Evolutionary conservation across 805 yeast genomes (phyloP).

Genomic region (Clavispora asparagi): DNA sequence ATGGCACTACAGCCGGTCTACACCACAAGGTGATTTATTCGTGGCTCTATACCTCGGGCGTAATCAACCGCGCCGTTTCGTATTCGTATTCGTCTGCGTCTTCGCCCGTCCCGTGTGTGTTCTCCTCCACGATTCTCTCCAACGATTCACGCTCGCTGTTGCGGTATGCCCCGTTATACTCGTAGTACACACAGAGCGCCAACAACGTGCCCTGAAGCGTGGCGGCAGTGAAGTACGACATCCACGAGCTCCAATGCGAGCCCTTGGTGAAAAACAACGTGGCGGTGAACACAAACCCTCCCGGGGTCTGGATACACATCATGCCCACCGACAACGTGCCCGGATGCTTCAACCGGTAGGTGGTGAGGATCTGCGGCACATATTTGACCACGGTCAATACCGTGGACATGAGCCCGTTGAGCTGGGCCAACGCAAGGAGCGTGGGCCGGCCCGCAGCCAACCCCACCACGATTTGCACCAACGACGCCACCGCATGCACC

Average conservation of each 20-base stretch:
- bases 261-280: constrained; percentile 67
- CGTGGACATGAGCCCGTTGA: constrained; percentile 64
- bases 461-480: constrained; percentile 31
- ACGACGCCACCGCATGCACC: constrained; percentile 29
- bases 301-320: constrained; percentile 88
- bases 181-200: constrained; percentile 53
- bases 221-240: constrained; percentile 73
- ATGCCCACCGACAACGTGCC: constrained; percentile 75
- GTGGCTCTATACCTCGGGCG: not conserved
- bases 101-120: not conserved
- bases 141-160: constrained; percentile 6
- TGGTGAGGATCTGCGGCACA: constrained; percentile 73
- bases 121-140: constrained; percentile 9
- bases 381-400: constrained; percentile 64
- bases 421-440: constrained; percentile 43
- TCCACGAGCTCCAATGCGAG: constrained; percentile 82
- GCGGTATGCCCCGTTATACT: constrained; percentile 11
- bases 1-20: no score
- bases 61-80: not conserved
- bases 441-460: constrained; percentile 18
- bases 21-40: no score
- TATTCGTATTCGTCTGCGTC: not conserved
- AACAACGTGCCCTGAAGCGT: constrained; percentile 58
- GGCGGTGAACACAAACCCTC: constrained; percentile 78
- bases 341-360: constrained; percentile 63